These are phyloP conservation scores for Pythium inflatum DNA, from an alignment of 352 stramenopile genomes.

Conservation along the genomic window DNA sequence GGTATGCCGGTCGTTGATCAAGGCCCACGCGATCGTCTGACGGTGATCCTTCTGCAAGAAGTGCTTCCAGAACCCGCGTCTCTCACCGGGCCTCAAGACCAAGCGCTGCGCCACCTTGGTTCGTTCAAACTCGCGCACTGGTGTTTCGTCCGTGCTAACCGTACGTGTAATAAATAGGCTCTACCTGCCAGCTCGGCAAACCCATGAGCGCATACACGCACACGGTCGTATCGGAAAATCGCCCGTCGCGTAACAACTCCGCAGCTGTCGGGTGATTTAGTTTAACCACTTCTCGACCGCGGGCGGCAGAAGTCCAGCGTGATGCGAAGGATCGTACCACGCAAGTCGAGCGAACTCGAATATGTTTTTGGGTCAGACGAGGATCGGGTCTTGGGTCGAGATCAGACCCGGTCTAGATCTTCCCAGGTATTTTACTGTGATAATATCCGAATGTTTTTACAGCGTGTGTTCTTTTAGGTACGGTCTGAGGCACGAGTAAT, in stretches of 20 bases:
- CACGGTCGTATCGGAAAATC: neutral
- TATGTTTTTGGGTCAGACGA: too few relatives aligned
- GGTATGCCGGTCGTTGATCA: slow-evolving; percentile 28
- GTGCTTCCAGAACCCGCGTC: slow-evolving; percentile 32
- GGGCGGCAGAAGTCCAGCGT: slow-evolving; percentile 5
- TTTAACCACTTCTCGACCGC: slow-evolving; percentile 24
- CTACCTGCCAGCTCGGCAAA: neutral
- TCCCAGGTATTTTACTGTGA: too few relatives aligned
- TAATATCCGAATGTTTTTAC: too few relatives aligned
- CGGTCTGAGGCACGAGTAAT: too few relatives aligned
- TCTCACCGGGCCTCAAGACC: slow-evolving; percentile 23
- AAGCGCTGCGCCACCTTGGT: slow-evolving; percentile 12
- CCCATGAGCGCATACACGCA: slow-evolving; percentile 11
- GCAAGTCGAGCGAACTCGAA: too few relatives aligned
- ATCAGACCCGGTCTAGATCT: too few relatives aligned
- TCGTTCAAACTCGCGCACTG: slow-evolving; percentile 13
- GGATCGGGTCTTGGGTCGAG: too few relatives aligned
- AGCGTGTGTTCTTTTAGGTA: too few relatives aligned
- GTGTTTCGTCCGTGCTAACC: neutral
- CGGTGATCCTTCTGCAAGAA: slow-evolving; percentile 31
- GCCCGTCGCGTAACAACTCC: slow-evolving; percentile 18
- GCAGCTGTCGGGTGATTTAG: slow-evolving; percentile 7
- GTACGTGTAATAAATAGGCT: slow-evolving; percentile 3
- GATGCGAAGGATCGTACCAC: slow-evolving; percentile 11
- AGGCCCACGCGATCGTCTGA: slow-evolving; percentile 27